These are phyloP conservation scores for Acer saccharum DNA, from an alignment of 345 rosid genomes.

Conservation along the genomic window DNA sequence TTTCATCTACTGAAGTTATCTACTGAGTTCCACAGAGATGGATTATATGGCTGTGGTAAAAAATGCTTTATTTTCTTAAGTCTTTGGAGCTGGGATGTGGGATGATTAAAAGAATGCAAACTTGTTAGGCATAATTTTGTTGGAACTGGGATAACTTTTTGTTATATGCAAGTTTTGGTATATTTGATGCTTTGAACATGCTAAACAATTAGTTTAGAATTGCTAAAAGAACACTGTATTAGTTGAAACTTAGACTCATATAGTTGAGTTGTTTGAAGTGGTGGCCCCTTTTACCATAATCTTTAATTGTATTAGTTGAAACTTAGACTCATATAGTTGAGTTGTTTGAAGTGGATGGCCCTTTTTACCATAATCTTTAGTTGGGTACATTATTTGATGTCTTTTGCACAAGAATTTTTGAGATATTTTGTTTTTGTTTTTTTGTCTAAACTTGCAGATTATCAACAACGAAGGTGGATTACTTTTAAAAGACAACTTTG, in stretches of 20 bases:
- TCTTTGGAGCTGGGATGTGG: not conserved
- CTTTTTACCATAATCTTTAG: not conserved
- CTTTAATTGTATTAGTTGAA: not conserved
- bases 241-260: not conserved
- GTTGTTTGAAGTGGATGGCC: not conserved
- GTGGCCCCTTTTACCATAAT: not conserved
- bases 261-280: not conserved
- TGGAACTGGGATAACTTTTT: not conserved
- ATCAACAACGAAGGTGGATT: conserved; percentile 55
- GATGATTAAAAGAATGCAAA: not conserved
- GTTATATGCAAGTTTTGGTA: not conserved
- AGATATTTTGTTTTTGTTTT: not conserved
- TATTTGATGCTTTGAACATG: not conserved
- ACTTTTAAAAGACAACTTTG: conserved; percentile 57
- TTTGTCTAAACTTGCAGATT: conserved; percentile 46
- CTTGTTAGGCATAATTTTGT: not conserved
- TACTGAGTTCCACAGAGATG: not conserved
- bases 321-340: not conserved
- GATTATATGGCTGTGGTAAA: conserved; percentile 4
- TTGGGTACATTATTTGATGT: not conserved
- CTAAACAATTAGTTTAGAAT: not conserved
- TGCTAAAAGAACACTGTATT: not conserved
- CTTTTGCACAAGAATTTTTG: conserved; percentile 8
- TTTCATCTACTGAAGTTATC: not conserved
- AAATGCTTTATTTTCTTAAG: not conserved